phyloP scores from a whole-genome alignment of 352 stramenopile genomes.

The Chrysophaeum taylorii region DNA sequence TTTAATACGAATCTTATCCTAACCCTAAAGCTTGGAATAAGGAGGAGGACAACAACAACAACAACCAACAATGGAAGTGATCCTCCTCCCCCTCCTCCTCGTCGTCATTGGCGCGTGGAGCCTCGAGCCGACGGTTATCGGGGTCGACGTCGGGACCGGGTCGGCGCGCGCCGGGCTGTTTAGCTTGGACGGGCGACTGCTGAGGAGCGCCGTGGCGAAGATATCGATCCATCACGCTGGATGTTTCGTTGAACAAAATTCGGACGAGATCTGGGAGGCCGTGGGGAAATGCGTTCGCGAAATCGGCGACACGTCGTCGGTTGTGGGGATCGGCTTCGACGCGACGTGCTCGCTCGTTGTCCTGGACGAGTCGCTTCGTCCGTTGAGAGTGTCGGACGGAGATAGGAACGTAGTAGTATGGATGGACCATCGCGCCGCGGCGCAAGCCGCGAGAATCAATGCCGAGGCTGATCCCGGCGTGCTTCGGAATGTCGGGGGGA shows the following conservation, averaged over 20 bases:
- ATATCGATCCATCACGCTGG: neutral
- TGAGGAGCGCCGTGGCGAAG: neutral
- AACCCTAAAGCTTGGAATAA: too few species aligned
- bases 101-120: too few species aligned
- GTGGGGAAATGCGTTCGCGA: conserved; percentile 4
- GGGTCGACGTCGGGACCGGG: conserved; percentile 23
- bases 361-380: neutral
- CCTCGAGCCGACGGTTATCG: too few species aligned
- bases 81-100: too few species aligned
- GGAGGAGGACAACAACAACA: too few species aligned
- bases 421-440: conserved; percentile 20
- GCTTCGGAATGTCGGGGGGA: conserved; percentile 15
- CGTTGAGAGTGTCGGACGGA: neutral
- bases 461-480: neutral
- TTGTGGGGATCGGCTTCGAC: conserved; percentile 16
- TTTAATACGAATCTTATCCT: too few species aligned
- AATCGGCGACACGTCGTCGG: neutral
- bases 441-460: conserved; percentile 13
- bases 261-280: conserved; percentile 19
- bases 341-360: conserved; percentile 18
- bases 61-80: too few species aligned
- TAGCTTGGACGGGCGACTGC: neutral
- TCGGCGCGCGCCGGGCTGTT: conserved; percentile 17
- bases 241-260: conserved; percentile 18
- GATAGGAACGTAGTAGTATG: conserved; percentile 21